Conservation (phyloP, 352 stramenopile genomes). For the Pythium grandisporangium region DNA sequence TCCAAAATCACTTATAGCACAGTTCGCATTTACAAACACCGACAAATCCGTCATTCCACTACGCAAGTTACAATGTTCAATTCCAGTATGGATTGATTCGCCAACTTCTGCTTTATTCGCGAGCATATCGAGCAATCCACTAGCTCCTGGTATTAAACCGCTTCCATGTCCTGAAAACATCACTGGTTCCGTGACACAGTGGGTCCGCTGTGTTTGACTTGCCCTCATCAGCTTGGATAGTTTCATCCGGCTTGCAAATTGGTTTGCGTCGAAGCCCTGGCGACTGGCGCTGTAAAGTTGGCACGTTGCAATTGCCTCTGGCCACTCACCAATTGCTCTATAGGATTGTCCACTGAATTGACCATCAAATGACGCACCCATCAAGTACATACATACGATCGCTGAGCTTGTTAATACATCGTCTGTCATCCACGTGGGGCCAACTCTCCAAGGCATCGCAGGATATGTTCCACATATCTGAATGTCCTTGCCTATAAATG, state of each 20-base stretch:
- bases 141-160: no score
- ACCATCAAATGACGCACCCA: conserved; percentile 47
- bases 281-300: conserved; percentile 49
- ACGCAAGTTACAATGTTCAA: no score
- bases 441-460: conserved; percentile 56
- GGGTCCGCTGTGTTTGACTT: no score
- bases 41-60: conserved; percentile 30
- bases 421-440: conserved; percentile 56
- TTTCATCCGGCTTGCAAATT: conserved; percentile 33
- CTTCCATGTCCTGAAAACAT: no score
- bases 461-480: conserved; percentile 54
- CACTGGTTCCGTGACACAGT: no score
- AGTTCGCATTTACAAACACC: conserved; percentile 49
- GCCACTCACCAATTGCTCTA: conserved; percentile 55
- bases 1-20: conserved; percentile 47
- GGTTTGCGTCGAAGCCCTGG: conserved; percentile 39
- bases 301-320: conserved; percentile 46
- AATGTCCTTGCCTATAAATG: conserved; percentile 66
- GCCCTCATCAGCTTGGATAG: conserved; percentile 31
- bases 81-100: no score
- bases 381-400: conserved; percentile 52
- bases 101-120: conserved; percentile 32
- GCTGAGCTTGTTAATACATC: conserved; percentile 34
- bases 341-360: conserved; percentile 63
- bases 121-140: no score